Conservation (phyloP, 768 basidiomycete species). For the Pulveroboletus sp. region DNA sequence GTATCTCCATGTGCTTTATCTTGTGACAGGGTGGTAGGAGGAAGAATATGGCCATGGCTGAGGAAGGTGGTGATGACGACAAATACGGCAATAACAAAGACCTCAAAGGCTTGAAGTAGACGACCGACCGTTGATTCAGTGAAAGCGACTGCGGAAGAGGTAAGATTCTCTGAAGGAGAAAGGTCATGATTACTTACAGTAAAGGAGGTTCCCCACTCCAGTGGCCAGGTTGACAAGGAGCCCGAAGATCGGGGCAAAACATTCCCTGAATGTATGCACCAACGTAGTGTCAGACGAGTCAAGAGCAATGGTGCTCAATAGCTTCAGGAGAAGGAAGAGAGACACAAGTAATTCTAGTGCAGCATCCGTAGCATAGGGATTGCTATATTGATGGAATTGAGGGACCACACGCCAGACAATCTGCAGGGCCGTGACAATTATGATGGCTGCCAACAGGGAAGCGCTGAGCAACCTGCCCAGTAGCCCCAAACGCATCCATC, state of each 20-base stretch:
- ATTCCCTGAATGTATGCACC: constrained; percentile 42
- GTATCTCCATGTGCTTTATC: background rate
- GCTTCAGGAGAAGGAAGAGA: constrained; percentile 55
- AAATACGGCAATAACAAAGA: constrained; percentile 59
- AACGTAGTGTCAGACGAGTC: constrained; percentile 35
- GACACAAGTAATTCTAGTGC: constrained; percentile 56
- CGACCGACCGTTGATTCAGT: constrained; percentile 68
- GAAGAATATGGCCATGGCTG: constrained; percentile 11
- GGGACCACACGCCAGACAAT: constrained; percentile 54
- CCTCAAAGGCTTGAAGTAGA: constrained; percentile 56
- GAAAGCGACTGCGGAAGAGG: constrained; percentile 47
- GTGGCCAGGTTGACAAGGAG: constrained; percentile 49
- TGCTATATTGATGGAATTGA: constrained; percentile 34
- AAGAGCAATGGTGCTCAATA: constrained; percentile 49
- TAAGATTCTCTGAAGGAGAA: constrained; percentile 9
- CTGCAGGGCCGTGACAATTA: constrained; percentile 53
- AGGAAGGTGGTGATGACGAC: constrained; percentile 45
- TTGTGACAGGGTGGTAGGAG: background rate
- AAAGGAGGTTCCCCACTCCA: constrained; percentile 50
- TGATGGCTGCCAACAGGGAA: constrained; percentile 40
- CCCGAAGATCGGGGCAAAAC: constrained; percentile 47
- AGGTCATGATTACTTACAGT: constrained; percentile 43
- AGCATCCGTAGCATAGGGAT: constrained; percentile 54
- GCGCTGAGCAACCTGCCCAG: constrained; percentile 51
- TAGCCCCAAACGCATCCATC: constrained; percentile 63